Percentiles rank a stretch among this genome's conserved stretches.
These are phyloP conservation scores for Dissophora ornata DNA, from an alignment of 192 early-diverging fungal species.

Conservation along the genomic window DNA sequence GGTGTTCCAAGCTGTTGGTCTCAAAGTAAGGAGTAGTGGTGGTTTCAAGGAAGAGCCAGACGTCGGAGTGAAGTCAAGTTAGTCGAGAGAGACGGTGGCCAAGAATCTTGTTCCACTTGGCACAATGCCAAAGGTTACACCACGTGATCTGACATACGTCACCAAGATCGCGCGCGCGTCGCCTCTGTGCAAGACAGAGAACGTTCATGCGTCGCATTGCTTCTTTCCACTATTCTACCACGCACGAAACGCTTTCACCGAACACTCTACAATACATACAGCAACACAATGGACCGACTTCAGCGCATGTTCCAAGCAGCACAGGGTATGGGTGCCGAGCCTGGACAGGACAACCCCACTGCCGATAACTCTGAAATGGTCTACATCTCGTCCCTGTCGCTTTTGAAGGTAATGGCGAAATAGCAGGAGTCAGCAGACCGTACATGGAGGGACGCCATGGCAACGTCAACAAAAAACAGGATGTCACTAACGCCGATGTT, in stretches of 20 bases:
- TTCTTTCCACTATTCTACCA: background rate
- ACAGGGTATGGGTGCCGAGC: slow-evolving; percentile 65
- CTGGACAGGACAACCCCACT: slow-evolving; percentile 88
- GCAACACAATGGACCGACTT: slow-evolving; percentile 65
- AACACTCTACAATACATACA: slow-evolving; percentile 6
- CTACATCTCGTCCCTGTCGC: slow-evolving; percentile 97
- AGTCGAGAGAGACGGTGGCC: too few relatives aligned
- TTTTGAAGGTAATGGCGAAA: slow-evolving; percentile 83
- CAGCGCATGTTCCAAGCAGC: slow-evolving; percentile 68
- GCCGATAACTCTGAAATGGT: slow-evolving; percentile 99
- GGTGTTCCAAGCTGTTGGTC: too few relatives aligned
- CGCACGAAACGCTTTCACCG: background rate
- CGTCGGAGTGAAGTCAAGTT: too few relatives aligned
- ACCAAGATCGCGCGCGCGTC: slow-evolving; percentile 1
- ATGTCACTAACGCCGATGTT: too few relatives aligned
- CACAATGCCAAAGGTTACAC: too few relatives aligned
- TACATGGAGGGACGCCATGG: too few relatives aligned
- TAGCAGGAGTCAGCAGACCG: background rate
- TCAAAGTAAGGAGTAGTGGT: too few relatives aligned
- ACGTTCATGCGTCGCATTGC: background rate
- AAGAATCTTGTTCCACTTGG: too few relatives aligned
- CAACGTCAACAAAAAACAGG: too few relatives aligned
- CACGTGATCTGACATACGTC: too few relatives aligned
- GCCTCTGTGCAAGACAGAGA: too few relatives aligned
- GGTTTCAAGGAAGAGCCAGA: too few relatives aligned